Evolutionary conservation across 2,329 filamentous ascomycete genomes (phyloP).

Genomic region (Diaporthe vexans): DNA sequence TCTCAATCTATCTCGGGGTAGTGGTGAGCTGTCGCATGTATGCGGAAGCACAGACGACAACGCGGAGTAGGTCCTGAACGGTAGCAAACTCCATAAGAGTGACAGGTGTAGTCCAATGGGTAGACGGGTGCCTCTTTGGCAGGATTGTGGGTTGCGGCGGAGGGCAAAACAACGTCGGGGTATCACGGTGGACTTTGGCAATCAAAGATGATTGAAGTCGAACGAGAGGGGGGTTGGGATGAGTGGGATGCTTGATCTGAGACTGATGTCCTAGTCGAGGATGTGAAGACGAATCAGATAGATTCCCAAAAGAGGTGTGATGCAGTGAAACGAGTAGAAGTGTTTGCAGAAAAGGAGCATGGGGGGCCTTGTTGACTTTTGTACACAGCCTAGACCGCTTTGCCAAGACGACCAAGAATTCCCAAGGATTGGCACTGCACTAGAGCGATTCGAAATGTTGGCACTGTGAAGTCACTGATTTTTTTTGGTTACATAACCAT

Average conservation of each 20-base stretch:
- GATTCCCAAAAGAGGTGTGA: background rate
- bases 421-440: background rate
- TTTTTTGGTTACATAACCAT: background rate
- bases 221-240: too few species aligned
- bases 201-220: background rate
- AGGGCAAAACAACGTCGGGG: too few species aligned
- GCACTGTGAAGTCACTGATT: background rate
- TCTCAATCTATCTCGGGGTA: constrained; percentile 4
- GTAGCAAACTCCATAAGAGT: background rate
- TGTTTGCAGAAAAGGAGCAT: background rate
- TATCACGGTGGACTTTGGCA: background rate
- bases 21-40: constrained; percentile 19
- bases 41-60: constrained; percentile 10
- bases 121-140: background rate
- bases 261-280: background rate
- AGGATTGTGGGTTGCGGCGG: background rate
- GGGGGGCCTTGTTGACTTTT: background rate
- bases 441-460: background rate
- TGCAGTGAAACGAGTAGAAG: background rate
- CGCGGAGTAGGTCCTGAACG: constrained; percentile 1
- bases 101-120: background rate
- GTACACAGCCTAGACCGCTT: background rate
- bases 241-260: too few species aligned
- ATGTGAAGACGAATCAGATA: background rate
- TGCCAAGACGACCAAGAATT: background rate